These are phyloP conservation scores for Fusarium sublunatum DNA, from an alignment of 2,329 filamentous ascomycete species.

Conservation along the genomic window DNA sequence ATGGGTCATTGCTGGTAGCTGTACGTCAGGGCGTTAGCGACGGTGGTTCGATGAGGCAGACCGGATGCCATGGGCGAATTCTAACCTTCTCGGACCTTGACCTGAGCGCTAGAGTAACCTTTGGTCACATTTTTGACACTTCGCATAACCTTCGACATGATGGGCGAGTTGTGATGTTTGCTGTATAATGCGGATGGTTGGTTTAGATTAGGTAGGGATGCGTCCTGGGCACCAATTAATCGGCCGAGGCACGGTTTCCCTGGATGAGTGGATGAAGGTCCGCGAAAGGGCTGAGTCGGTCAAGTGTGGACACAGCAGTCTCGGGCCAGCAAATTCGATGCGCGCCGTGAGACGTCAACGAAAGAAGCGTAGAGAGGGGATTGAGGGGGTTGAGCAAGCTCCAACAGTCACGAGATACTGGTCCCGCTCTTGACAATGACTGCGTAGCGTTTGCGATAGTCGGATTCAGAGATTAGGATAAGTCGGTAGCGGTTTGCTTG, in stretches of 20 bases:
- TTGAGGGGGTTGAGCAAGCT: conserved; percentile 40
- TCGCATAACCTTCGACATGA: conserved; percentile 96
- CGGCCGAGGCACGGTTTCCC: conserved; percentile 33
- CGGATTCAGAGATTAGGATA: conserved; percentile 11
- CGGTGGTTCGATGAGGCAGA: conserved; percentile 3
- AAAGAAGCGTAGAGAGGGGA: conserved; percentile 33
- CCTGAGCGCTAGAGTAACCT: conserved; percentile 94
- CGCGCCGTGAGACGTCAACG: conserved; percentile 34
- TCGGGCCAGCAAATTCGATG: conserved; percentile 28
- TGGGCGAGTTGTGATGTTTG: conserved; percentile 47
- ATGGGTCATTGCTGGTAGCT: conserved; percentile 99
- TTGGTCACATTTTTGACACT: conserved; percentile 99
- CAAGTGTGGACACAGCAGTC: conserved; percentile 19
- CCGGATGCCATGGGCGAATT: conserved; percentile 2
- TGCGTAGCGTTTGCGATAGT: conserved; percentile 28
- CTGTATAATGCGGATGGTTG: conserved; percentile 11
- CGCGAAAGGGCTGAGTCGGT: conserved; percentile 5
- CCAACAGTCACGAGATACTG: conserved; percentile 38
- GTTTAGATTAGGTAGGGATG: conserved; percentile 20
- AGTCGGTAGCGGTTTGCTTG: conserved; percentile 17
- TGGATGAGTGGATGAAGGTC: conserved; percentile 19
- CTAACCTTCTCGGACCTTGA: conserved; percentile 97
- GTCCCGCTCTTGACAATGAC: conserved; percentile 23
- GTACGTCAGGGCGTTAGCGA: conserved; percentile 41
- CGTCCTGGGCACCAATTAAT: conserved; percentile 38